Percentiles rank a stretch among this genome's conserved stretches.
Evolutionary conservation across 345 rosid genomes (phyloP).

Genomic region (Syzygium grande): DNA sequence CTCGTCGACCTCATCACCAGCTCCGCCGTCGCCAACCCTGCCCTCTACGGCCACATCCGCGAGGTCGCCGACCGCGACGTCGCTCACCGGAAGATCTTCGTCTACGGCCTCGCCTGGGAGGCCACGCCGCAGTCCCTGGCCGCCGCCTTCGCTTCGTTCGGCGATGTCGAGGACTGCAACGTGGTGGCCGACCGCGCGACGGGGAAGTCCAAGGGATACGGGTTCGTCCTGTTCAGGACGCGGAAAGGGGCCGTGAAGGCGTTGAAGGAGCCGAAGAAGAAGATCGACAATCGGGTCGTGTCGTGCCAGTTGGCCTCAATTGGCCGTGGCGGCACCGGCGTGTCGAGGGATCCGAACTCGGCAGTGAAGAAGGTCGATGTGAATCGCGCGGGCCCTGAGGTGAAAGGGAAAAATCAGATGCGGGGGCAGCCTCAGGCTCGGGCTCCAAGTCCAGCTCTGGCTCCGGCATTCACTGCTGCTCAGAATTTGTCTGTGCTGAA

Average conservation of each 20-base stretch:
- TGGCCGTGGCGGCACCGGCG: conserved; percentile 16
- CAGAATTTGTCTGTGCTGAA: conserved; percentile 29
- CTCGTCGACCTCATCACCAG: conserved; percentile 51
- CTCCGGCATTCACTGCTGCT: conserved; percentile 9
- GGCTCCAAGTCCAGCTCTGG: conserved; percentile 2
- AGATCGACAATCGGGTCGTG: conserved; percentile 45
- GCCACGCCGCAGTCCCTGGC: conserved; percentile 56
- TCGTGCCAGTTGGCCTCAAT: conserved; percentile 60
- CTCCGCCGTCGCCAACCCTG: conserved; percentile 33
- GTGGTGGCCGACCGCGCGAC: conserved; percentile 8
- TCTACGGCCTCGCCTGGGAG: conserved; percentile 78
- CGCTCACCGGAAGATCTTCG: conserved; percentile 69
- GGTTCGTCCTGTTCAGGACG: conserved; percentile 10
- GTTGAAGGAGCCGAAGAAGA: conserved; percentile 30
- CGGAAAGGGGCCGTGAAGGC: conserved; percentile 8
- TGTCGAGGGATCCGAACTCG: conserved; percentile 18
- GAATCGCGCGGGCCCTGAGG: conserved; percentile 22
- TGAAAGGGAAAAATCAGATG: conserved; percentile 2
- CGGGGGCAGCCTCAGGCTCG: conserved; percentile 12
- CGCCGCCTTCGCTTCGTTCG: conserved; percentile 41
- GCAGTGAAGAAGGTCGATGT: conserved; percentile 14
- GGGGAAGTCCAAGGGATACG: conserved; percentile 18
- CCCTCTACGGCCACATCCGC: conserved; percentile 39
- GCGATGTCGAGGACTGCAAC: conserved; percentile 54
- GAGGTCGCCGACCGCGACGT: conserved; percentile 52